A percentile compares a stretch with the other conserved stretches of the same genome.
Conservation (phyloP, 768 basidiomycete species). For the Dacryopinax spathularia region DNA sequence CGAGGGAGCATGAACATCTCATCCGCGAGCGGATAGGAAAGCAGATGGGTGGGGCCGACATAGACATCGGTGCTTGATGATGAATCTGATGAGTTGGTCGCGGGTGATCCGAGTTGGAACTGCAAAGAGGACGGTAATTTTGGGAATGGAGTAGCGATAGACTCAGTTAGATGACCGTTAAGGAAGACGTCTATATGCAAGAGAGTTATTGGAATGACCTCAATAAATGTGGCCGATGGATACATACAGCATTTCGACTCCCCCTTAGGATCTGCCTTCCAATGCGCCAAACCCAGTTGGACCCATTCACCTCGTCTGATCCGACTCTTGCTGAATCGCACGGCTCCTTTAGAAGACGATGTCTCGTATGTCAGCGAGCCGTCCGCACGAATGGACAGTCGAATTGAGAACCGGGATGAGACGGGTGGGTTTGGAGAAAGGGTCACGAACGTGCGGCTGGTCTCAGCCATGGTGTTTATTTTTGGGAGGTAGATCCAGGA, state of each 20-base stretch:
- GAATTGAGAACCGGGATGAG: slow-evolving; percentile 4
- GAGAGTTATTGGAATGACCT: slow-evolving; percentile 19
- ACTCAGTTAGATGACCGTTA: slow-evolving; percentile 61
- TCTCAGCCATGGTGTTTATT: slow-evolving; percentile 28
- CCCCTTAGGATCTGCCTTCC: slow-evolving; percentile 18
- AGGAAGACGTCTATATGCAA: slow-evolving; percentile 37
- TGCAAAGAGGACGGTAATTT: slow-evolving; percentile 19
- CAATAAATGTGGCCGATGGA: not conserved
- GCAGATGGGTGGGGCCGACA: slow-evolving; percentile 13
- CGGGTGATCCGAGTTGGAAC: not conserved
- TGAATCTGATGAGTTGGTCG: slow-evolving; percentile 25
- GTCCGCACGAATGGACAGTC: slow-evolving; percentile 8
- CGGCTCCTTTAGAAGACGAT: slow-evolving; percentile 7
- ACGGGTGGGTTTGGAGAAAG: slow-evolving; percentile 3
- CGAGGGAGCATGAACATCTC: slow-evolving; percentile 62
- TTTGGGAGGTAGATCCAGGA: slow-evolving; percentile 37
- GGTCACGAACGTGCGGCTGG: slow-evolving; percentile 15
- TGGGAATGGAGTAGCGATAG: slow-evolving; percentile 52
- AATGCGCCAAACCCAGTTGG: slow-evolving; percentile 32
- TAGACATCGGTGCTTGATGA: not conserved
- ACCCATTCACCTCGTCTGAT: slow-evolving; percentile 45
- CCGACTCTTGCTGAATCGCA: slow-evolving; percentile 30
- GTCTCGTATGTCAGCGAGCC: slow-evolving; percentile 10
- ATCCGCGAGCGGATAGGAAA: slow-evolving; percentile 25
- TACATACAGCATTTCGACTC: not conserved